Conservation (phyloP, 352 stramenopile species). For the Albugo candida region DNA sequence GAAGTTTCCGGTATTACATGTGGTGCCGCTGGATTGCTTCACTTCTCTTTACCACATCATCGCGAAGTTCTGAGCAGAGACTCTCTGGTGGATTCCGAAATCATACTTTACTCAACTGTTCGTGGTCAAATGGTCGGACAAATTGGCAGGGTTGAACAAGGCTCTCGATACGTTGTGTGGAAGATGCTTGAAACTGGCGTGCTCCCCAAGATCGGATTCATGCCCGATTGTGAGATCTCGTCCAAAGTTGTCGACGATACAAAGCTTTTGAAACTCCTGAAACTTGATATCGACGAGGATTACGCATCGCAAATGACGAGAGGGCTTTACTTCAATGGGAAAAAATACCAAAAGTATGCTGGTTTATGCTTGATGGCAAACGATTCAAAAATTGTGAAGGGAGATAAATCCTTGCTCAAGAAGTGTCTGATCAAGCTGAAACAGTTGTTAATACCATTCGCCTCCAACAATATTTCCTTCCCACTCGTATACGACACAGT, state of each 20-base stretch:
- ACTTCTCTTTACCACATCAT: conserved; percentile 7
- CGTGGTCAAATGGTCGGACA: conserved; percentile 1
- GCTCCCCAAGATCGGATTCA: conserved; percentile 2
- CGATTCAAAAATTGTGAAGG: conserved; percentile 3
- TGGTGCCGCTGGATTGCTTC: conserved; percentile 3
- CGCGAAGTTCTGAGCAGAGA: background rate
- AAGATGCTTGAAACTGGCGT: conserved; percentile 2
- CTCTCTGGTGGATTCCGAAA: background rate
- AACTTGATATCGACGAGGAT: conserved; percentile 1
- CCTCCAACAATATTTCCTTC: conserved; percentile 2
- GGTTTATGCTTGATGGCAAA: conserved; percentile 9
- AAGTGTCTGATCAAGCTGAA: conserved; percentile 6
- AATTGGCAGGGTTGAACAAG: conserved; percentile 1
- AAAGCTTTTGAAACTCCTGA: background rate
- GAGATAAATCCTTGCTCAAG: conserved; percentile 1
- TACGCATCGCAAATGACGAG: conserved; percentile 3
- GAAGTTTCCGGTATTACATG: background rate
- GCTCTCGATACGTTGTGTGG: background rate
- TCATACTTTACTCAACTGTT: background rate
- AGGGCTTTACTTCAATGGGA: conserved; percentile 11
- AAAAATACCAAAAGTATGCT: conserved; percentile 9
- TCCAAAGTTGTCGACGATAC: background rate
- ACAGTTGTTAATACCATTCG: conserved; percentile 3
- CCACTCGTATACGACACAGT: conserved; percentile 8
- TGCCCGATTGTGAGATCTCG: background rate